These are phyloP conservation scores for Aaosphaeria arxii DNA, from an alignment of 2,329 filamentous ascomycete genomes.

Conservation along the genomic window DNA sequence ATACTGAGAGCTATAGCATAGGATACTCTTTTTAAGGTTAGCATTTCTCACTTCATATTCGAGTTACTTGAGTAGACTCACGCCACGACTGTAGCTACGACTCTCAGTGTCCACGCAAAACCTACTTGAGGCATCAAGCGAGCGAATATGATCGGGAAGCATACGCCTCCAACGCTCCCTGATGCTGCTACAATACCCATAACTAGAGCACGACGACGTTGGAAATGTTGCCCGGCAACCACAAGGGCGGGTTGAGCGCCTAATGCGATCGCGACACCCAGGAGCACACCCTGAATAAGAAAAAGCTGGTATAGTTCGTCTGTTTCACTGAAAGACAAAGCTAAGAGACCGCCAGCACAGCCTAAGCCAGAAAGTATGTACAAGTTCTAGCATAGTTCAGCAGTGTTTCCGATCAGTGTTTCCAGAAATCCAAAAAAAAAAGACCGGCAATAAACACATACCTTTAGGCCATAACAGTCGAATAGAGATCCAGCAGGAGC, in stretches of 20 bases:
- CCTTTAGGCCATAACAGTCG: slow-evolving; percentile 2
- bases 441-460: neutral
- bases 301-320: slow-evolving; percentile 1
- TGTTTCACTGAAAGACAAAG: slow-evolving; percentile 1
- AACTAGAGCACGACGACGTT: slow-evolving; percentile 3
- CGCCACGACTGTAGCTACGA: slow-evolving; percentile 2
- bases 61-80: neutral
- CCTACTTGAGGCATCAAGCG: slow-evolving; percentile 3
- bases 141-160: slow-evolving; percentile 5
- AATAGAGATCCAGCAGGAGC: slow-evolving; percentile 1
- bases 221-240: slow-evolving; percentile 7
- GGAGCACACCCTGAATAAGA: slow-evolving; percentile 4
- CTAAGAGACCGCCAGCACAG: neutral
- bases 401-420: neutral
- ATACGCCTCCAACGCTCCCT: slow-evolving; percentile 3
- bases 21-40: neutral
- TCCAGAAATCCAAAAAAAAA: neutral
- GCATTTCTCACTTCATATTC: neutral
- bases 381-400: neutral
- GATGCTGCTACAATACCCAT: slow-evolving; percentile 7
- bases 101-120: slow-evolving; percentile 4
- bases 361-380: slow-evolving; percentile 1
- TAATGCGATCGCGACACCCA: slow-evolving; percentile 6
- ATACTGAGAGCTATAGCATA: slow-evolving; percentile 3
- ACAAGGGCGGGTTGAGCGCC: slow-evolving; percentile 6